Evolutionary conservation across 257 asterid genomes (phyloP), one percentile per base, ranked within the genome.

Genomic region (Osmanthus fragrans): DNA sequence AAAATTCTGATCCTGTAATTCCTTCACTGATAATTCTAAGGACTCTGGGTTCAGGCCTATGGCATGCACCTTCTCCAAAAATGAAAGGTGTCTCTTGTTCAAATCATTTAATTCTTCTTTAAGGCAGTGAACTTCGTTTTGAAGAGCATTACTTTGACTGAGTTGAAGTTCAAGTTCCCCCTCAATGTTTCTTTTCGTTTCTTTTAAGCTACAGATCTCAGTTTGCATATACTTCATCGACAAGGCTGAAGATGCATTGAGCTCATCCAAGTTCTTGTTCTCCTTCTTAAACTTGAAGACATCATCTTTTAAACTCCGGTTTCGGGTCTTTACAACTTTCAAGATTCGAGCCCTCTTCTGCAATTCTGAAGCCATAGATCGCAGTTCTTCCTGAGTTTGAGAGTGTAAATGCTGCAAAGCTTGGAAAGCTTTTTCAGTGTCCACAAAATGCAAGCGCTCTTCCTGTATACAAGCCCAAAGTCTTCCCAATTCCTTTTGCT

Each of bases 401-500:
- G 97, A 89, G 60, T 93, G 97, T 85, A 92, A 88, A 82, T 89
- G 97, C 89, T 90, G 97, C 86, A 96, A 78, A 36, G 98, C 89
- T 76, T 93, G 97, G 77, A 96, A 96, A 64, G 96, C 99, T 42
- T 97, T 92, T 86, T 96, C 98, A 75, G 98, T 97, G 82, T 93
- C 98, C 65, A 93, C 92, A 78, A 93, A 96, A 30, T 92, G 98
- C 84, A 88, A 75, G 7, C 95, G 88, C 79, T 93, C 98, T 84
- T 96, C 99, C 47, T 92, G 98, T 71, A 96, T 79, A 79, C 97
- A 86, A 76, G 87, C 87, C 98, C 97, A 91, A 49, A 96, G 92
- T 54, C 86, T 84, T 67, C 94, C 98, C 47, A 96, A 76, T 73
- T 96, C 98, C 84, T 88, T 87, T 88, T 93, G 94, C 90, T 91